Evolutionary conservation across 2,329 filamentous ascomycete species (phyloP).

Genomic region (Clarireedia hainanense): DNA sequence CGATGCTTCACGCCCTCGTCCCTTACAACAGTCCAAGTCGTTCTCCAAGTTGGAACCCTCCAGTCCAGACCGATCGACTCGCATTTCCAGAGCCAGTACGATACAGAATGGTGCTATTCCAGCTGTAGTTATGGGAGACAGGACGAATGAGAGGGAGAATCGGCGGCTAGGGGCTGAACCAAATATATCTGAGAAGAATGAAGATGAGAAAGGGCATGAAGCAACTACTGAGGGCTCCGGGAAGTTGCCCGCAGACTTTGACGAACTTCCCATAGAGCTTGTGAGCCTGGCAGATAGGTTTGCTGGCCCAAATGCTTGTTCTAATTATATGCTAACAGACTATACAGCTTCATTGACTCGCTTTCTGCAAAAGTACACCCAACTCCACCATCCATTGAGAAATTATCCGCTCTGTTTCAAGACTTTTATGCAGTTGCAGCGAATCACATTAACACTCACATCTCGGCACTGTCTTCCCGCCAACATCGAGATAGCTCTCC

Average conservation of each 20-base stretch:
- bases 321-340: neutral
- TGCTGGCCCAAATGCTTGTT: neutral
- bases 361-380: conserved; percentile 80
- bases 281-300: conserved; percentile 84
- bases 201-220: conserved; percentile 27
- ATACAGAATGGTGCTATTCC: conserved; percentile 25
- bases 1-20: conserved; percentile 25
- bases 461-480: conserved; percentile 67
- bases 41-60: conserved; percentile 30
- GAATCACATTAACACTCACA: conserved; percentile 77
- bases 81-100: conserved; percentile 26
- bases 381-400: conserved; percentile 74
- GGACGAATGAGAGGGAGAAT: conserved; percentile 9
- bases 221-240: conserved; percentile 10
- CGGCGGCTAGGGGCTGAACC: conserved; percentile 17
- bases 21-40: conserved; percentile 32
- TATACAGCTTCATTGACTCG: conserved; percentile 75
- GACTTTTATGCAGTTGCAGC: conserved; percentile 84
- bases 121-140: conserved; percentile 14
- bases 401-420: conserved; percentile 80
- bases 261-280: conserved; percentile 90
- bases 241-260: conserved; percentile 47
- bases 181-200: conserved; percentile 34
- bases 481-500: conserved; percentile 62
- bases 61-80: conserved; percentile 16